Conservation (phyloP, 805 yeast genomes). For the Saccharomycopsis capsularis region DNA sequence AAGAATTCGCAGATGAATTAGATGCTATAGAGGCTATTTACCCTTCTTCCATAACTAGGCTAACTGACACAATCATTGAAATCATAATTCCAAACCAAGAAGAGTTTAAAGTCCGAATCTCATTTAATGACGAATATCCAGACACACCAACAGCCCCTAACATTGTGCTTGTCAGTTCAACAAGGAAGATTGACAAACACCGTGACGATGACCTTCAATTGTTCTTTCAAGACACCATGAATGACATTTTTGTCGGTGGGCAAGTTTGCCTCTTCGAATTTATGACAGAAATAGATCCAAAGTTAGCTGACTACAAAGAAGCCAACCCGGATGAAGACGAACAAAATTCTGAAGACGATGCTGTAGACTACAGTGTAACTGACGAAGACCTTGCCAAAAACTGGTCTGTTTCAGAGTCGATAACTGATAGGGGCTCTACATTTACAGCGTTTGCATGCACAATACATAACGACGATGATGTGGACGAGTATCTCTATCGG, state of each 20-base stretch:
- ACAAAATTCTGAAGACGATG: constrained; percentile 22
- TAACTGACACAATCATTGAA: constrained; percentile 33
- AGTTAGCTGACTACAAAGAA: constrained; percentile 36
- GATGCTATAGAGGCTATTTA: constrained; percentile 83
- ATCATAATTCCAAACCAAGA: constrained; percentile 58
- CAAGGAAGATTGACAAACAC: constrained; percentile 26
- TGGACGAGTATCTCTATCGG: constrained; percentile 41
- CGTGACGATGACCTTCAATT: constrained; percentile 44
- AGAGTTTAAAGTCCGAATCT: constrained; percentile 50
- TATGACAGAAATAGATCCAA: constrained; percentile 53
- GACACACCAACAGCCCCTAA: constrained; percentile 49
- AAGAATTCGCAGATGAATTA: constrained; percentile 63
- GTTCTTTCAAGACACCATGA: constrained; percentile 45
- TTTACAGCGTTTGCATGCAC: constrained; percentile 69
- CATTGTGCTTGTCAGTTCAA: constrained; percentile 43
- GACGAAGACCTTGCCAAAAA: constrained; percentile 47
- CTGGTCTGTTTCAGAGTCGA: constrained; percentile 74
- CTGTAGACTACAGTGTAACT: constrained; percentile 21
- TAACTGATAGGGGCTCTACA: constrained; percentile 77
- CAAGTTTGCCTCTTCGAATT: constrained; percentile 77
- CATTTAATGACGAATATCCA: constrained; percentile 72
- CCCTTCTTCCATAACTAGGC: constrained; percentile 48
- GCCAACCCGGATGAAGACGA: constrained; percentile 20
- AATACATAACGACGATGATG: constrained; percentile 64
- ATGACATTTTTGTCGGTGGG: constrained; percentile 47